Conservation (phyloP, 139 green algal genomes). For the Auxenochlorella pyrenoidosa region DNA sequence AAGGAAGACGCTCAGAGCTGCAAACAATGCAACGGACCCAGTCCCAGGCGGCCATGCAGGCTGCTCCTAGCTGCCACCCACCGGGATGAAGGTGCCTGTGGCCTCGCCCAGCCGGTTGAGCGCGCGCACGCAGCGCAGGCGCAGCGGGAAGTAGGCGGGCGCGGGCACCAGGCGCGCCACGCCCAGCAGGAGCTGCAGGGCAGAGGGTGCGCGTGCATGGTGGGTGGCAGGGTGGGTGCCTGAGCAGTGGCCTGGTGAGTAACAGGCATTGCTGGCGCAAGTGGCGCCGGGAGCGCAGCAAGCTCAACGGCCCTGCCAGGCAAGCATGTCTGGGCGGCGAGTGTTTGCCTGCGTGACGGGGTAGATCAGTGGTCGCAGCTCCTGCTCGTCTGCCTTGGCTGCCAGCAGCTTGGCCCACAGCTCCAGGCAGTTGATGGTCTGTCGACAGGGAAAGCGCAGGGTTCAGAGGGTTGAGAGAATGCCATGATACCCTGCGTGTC, state of each 20-base stretch:
- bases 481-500: too few relatives aligned
- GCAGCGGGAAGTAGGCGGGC: slow-evolving; percentile 90
- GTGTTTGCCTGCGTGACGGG: slow-evolving; percentile 63
- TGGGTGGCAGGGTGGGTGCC: too few relatives aligned
- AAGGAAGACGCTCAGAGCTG: too few relatives aligned
- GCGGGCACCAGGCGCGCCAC: slow-evolving; percentile 87
- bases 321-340: background rate
- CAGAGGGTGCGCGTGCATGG: too few relatives aligned
- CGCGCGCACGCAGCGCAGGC: slow-evolving; percentile 73
- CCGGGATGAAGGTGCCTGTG: slow-evolving; percentile 80
- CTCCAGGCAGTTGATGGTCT: slow-evolving; percentile 90
- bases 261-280: background rate
- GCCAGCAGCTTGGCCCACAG: slow-evolving; percentile 84
- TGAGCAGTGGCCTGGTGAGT: too few relatives aligned
- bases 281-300: background rate
- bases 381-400: slow-evolving; percentile 52
- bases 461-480: too few relatives aligned
- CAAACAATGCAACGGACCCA: too few relatives aligned
- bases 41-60: too few relatives aligned
- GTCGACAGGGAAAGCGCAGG: slow-evolving; percentile 37
- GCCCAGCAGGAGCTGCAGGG: slow-evolving; percentile 75
- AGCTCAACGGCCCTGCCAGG: background rate
- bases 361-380: slow-evolving; percentile 89
- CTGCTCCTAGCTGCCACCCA: slow-evolving; percentile 16
- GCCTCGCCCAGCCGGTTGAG: slow-evolving; percentile 61